Evolutionary conservation across 495 filamentous ascomycete genomes (phyloP).

Genomic region (Daldinia caldariorum): DNA sequence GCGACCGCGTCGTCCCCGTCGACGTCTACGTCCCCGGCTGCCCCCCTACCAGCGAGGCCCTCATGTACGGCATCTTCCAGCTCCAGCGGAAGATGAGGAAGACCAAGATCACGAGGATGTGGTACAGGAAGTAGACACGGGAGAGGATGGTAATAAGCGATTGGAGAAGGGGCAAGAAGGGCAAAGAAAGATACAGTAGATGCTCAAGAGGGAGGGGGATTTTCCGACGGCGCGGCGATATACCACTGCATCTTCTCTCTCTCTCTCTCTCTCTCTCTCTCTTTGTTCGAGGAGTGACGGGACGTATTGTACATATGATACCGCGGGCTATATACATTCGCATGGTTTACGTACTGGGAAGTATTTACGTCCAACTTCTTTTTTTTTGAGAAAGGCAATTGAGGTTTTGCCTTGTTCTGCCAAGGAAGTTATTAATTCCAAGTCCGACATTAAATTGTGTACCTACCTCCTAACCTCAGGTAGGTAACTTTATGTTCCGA

Average conservation of each 20-base stretch:
- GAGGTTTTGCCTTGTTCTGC: background rate
- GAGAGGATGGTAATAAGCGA: background rate
- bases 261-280: slow-evolving; percentile 9
- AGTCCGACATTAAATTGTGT: background rate
- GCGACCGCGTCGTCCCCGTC: slow-evolving; percentile 89
- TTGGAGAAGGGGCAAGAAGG: background rate
- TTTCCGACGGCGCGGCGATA: slow-evolving; percentile 14
- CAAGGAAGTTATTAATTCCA: background rate
- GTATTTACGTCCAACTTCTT: background rate
- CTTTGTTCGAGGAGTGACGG: slow-evolving; percentile 23
- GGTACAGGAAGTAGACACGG: slow-evolving; percentile 65
- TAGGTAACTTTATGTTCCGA: too few species aligned
- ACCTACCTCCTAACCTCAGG: too few species aligned
- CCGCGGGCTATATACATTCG: slow-evolving; percentile 30
- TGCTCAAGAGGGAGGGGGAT: too few species aligned
- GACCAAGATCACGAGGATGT: slow-evolving; percentile 76
- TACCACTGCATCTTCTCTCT: background rate
- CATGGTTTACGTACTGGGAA: slow-evolving; percentile 16
- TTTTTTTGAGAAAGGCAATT: background rate
- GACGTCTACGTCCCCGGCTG: slow-evolving; percentile 94
- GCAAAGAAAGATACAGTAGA: too few species aligned
- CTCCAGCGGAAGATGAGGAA: slow-evolving; percentile 88
- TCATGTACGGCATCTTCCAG: slow-evolving; percentile 89
- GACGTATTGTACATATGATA: slow-evolving; percentile 41
- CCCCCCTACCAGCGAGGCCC: slow-evolving; percentile 86